These are phyloP conservation scores for Geotrichum ghanense DNA, from an alignment of 805 yeast species.

Conservation along the genomic window DNA sequence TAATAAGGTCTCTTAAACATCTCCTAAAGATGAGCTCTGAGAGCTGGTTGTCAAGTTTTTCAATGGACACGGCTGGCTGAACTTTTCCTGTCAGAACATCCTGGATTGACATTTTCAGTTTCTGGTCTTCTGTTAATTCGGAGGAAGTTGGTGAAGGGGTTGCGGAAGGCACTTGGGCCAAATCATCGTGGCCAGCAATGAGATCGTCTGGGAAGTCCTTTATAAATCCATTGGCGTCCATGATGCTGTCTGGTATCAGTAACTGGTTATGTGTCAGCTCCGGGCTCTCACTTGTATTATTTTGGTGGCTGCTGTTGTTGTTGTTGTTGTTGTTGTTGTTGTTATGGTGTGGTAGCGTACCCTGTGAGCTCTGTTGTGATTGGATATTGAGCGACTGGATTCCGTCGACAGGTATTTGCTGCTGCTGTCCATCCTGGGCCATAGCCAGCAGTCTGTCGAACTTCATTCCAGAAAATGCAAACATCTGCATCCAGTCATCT, in stretches of 20 bases:
- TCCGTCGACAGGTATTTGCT: neutral
- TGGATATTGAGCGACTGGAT: neutral
- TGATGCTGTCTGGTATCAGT: conserved; percentile 1
- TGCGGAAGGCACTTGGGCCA: too few relatives aligned
- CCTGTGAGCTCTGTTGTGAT: neutral
- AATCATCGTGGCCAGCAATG: too few relatives aligned
- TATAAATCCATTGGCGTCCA: conserved; percentile 3
- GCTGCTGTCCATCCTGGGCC: too few relatives aligned
- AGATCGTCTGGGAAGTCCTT: conserved; percentile 1
- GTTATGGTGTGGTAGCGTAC: too few relatives aligned
- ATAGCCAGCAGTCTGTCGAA: conserved; percentile 7
- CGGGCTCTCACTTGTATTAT: neutral
- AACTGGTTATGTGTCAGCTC: too few relatives aligned
- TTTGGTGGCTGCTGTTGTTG: neutral
- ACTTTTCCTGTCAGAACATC: neutral
- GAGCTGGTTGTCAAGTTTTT: neutral
- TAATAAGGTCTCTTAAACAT: neutral
- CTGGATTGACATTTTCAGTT: neutral
- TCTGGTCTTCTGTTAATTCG: too few relatives aligned
- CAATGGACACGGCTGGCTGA: neutral
- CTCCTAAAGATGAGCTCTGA: neutral
- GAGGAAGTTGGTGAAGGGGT: too few relatives aligned
- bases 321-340: neutral
- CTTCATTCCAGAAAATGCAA: conserved; percentile 8
- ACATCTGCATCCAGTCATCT: conserved; percentile 12